phyloP scores from a whole-genome alignment of 1,284 basidiomycete genomes.

The Cryptococcus sp. region DNA sequence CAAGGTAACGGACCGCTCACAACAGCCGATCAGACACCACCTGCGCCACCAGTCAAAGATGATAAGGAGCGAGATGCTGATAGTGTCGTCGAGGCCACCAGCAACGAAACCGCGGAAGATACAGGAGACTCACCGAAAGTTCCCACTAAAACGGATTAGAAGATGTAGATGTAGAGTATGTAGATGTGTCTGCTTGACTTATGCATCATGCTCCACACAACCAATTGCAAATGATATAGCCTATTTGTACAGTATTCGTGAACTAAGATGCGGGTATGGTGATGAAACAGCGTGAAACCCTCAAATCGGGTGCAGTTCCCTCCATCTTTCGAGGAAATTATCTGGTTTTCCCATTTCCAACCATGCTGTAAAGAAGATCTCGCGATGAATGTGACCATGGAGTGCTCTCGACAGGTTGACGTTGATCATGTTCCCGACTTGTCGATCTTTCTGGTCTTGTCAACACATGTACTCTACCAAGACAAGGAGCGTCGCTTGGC shows the following conservation, averaged over 20 bases:
- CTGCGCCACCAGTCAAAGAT: neutral
- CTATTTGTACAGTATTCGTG: no score
- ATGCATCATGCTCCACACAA: no score
- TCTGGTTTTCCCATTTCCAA: conserved; percentile 7
- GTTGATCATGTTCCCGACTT: conserved; percentile 20
- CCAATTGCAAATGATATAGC: no score
- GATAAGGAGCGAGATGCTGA: neutral
- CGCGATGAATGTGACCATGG: conserved; percentile 13
- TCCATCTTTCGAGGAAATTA: conserved; percentile 6
- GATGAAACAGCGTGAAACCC: no score
- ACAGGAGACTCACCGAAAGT: no score
- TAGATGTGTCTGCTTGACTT: no score
- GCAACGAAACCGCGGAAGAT: no score
- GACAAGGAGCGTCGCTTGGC: conserved; percentile 1
- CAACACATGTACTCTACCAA: neutral
- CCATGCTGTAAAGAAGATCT: conserved; percentile 20
- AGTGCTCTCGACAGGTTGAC: conserved; percentile 19
- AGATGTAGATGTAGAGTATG: no score
- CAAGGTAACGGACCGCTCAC: neutral
- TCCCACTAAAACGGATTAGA: no score
- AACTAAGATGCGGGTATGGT: no score
- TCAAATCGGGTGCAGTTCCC: neutral
- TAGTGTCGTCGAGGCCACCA: neutral
- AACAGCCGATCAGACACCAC: neutral
- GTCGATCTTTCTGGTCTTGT: conserved; percentile 6